Percentiles rank a stretch among this genome's conserved stretches.
Evolutionary conservation across 805 yeast genomes (phyloP).

Genomic region (Yamadazyma akitaensis): DNA sequence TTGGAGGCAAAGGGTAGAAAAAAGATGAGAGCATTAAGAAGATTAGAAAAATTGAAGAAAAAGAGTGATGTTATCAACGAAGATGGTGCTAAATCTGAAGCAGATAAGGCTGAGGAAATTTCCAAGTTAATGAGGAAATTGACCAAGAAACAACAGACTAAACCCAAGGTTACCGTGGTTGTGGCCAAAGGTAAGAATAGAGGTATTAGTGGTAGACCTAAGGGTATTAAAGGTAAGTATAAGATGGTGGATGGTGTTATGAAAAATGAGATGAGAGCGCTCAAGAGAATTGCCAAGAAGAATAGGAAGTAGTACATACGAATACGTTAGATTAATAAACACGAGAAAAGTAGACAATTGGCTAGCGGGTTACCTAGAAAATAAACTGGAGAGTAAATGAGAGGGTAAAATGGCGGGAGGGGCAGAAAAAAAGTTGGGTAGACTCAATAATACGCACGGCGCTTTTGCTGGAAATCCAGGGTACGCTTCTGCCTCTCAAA

Average conservation of each 20-base stretch:
- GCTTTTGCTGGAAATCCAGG: no score
- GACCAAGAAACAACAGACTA: conserved; percentile 64
- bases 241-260: conserved; percentile 98
- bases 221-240: conserved; percentile 94
- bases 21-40: conserved; percentile 84
- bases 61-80: conserved; percentile 90
- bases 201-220: conserved; percentile 92
- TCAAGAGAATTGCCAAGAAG: conserved; percentile 86
- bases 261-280: conserved; percentile 96
- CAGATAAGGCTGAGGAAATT: conserved; percentile 93
- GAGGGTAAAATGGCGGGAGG: no score
- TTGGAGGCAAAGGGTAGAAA: conserved; percentile 96
- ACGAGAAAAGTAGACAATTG: background rate
- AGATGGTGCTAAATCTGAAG: conserved; percentile 81
- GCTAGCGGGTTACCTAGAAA: no score
- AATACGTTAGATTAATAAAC: background rate
- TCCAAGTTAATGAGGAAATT: conserved; percentile 78
- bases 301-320: conserved; percentile 47
- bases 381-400: no score
- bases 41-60: conserved; percentile 86
- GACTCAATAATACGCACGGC: no score
- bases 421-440: no score
- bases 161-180: conserved; percentile 84
- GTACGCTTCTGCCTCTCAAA: no score
- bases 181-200: conserved; percentile 82